These are phyloP conservation scores for Herpetomonas muscarum DNA, from an alignment of 208 protist species.

Conservation along the genomic window DNA sequence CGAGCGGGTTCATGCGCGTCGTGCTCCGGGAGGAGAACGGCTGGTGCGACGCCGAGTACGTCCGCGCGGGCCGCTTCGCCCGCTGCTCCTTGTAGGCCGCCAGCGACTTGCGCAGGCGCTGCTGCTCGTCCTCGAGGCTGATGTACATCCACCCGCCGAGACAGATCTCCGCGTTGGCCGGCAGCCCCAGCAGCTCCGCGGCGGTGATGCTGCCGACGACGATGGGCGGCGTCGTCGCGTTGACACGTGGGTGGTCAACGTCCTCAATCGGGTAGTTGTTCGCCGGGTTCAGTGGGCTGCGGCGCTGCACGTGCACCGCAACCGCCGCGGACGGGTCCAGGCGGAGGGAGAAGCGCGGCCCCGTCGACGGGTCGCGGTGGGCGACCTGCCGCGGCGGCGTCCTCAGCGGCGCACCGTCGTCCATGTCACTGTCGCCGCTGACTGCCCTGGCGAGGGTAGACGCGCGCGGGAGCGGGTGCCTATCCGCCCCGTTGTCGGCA, in stretches of 20 bases:
- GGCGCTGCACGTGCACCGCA: not conserved
- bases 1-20: too few species aligned
- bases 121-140: conserved; percentile 59
- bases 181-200: conserved; percentile 43
- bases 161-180: conserved; percentile 52
- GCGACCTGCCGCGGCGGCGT: not conserved
- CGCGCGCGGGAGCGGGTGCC: too few species aligned
- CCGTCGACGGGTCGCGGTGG: not conserved
- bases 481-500: too few species aligned
- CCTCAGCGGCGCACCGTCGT: not conserved
- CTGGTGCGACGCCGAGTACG: too few species aligned
- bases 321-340: not conserved
- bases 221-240: conserved; percentile 27
- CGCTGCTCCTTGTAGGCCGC: conserved; percentile 16
- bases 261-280: conserved; percentile 42
- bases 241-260: conserved; percentile 17
- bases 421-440: too few species aligned
- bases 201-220: conserved; percentile 53
- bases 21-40: too few species aligned
- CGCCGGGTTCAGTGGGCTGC: not conserved
- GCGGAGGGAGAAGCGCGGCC: not conserved
- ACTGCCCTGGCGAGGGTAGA: too few species aligned
- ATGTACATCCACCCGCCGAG: conserved; percentile 60
- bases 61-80: not conserved
- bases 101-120: conserved; percentile 33